Evolutionary conservation across 306 rosid species (phyloP), one percentile per base, ranked within the genome.

Genomic region (Spatholobus suberectus): DNA sequence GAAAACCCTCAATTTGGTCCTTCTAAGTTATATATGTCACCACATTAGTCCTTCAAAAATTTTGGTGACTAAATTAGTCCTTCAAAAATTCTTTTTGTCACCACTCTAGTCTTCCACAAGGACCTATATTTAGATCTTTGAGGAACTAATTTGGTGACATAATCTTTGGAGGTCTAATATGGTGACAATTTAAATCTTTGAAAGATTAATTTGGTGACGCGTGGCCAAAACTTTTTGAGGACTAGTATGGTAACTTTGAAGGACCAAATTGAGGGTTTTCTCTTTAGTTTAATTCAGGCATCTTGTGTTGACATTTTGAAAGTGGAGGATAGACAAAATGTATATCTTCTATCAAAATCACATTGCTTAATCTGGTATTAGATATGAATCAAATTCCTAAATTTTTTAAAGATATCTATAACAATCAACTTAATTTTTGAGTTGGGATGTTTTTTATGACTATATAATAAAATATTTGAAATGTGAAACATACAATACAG

Each of bases 261-360:
- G 38, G 67, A 59, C 26, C 59, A 5, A 12, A 59, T 5, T 52
- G 59, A 52, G 3, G 38, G 3, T 59, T 59, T 13, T 2, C 38
- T 24, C 37, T 59, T 13, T 6, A 2, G 65, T 59, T 61, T 44
- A 70, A 26, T 61, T 44, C 29, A 24, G 69, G 29, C 32, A 54
- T 20, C 11, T 11, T 52, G 38, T 27, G 20, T 66, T 73, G 57
- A 67, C 81, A 26, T 55, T 26, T 11, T 41, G 47, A 74, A 44
- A 55, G 38, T 54, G 1, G 73, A 52, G 65, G 47, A 3, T 67
- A 18, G 76, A 24, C 44, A 47, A 57, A 84, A 63, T 38, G 41
- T 24, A 52, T 52, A 52, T 73, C 46, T 52, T 68, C 37, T 61
- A 38, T 63, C 46, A 38, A 73, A 78, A 73, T 62, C 80, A 9